Conservation (phyloP, 441 rosid genomes). For the Jatropha multifida region DNA sequence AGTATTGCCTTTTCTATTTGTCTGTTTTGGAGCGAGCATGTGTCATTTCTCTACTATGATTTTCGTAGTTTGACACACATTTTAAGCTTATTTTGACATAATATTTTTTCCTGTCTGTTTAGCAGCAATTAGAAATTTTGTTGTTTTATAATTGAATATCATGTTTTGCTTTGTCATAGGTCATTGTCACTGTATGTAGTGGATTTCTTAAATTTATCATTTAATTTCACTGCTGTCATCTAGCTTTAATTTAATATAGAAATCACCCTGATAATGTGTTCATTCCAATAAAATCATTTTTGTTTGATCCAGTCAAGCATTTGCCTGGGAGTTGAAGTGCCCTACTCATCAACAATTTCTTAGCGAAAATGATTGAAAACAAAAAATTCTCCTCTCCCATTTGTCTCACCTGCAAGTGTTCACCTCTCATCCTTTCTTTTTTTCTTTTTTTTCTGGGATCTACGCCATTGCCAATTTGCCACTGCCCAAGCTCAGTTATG, state of each 20-base stretch:
- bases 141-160: neutral
- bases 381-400: no score
- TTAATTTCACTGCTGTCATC: no score
- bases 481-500: neutral
- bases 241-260: no score
- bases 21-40: neutral
- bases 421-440: no score
- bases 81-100: neutral
- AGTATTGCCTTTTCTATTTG: neutral
- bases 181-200: neutral
- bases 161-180: neutral
- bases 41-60: neutral
- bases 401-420: no score
- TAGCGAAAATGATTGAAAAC: no score
- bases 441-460: no score
- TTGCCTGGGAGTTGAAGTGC: no score
- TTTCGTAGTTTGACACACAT: neutral
- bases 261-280: no score
- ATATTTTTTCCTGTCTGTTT: neutral
- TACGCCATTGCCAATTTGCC: neutral
- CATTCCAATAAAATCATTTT: no score
- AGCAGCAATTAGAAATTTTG: neutral
- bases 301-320: no score
- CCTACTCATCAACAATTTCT: no score
- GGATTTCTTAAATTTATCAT: neutral